Conservation (phyloP, 1,284 basidiomycete species). For the Omphalotus olearius region DNA sequence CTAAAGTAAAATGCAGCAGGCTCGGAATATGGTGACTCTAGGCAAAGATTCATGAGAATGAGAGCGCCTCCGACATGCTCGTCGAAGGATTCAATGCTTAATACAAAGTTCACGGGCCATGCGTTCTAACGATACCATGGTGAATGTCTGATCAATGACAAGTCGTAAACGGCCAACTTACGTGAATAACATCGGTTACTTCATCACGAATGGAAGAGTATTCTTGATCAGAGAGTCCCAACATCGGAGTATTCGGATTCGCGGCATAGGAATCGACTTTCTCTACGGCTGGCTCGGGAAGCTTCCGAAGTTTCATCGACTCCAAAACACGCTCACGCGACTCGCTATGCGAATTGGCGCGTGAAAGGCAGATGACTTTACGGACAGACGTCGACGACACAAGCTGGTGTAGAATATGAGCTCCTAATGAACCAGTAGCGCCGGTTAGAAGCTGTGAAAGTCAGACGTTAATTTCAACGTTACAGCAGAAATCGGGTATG, state of each 20-base stretch:
- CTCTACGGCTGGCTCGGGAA: slow-evolving; percentile 18
- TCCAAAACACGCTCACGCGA: slow-evolving; percentile 31
- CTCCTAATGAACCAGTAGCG: slow-evolving; percentile 59
- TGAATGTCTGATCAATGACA: slow-evolving; percentile 14
- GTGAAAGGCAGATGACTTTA: slow-evolving; percentile 49
- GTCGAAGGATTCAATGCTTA: slow-evolving; percentile 44
- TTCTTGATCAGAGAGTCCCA: slow-evolving; percentile 36
- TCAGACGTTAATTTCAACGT: background rate
- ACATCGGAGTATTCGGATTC: slow-evolving; percentile 33
- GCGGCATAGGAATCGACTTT: slow-evolving; percentile 40
- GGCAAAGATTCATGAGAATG: slow-evolving; percentile 50
- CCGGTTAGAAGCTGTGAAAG: slow-evolving; percentile 46
- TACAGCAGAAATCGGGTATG: background rate
- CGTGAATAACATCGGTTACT: slow-evolving; percentile 47
- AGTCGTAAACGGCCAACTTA: slow-evolving; percentile 19
- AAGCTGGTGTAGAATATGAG: slow-evolving; percentile 50
- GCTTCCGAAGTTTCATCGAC: slow-evolving; percentile 28
- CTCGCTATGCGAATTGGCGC: slow-evolving; percentile 36
- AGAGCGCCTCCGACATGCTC: slow-evolving; percentile 47
- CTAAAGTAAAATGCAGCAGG: slow-evolving; percentile 50
- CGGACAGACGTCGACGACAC: slow-evolving; percentile 30
- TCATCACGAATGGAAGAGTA: slow-evolving; percentile 32
- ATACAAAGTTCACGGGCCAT: slow-evolving; percentile 46
- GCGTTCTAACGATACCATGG: slow-evolving; percentile 29
- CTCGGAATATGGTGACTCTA: slow-evolving; percentile 32